Conservation (phyloP, 768 basidiomycete genomes). For the Suillus fuscotomentosus region DNA sequence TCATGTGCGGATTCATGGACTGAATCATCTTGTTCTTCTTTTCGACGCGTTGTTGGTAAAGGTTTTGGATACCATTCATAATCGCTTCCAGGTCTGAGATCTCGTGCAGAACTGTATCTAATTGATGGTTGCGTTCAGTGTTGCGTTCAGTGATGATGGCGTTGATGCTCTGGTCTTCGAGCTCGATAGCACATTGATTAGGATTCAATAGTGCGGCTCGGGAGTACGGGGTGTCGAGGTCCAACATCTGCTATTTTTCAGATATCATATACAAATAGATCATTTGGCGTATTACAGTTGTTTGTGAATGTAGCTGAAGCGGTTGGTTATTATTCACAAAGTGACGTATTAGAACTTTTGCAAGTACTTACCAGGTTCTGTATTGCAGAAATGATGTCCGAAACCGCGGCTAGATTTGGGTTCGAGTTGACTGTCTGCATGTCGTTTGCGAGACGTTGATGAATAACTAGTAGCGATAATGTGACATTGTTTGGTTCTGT, state of each 20-base stretch:
- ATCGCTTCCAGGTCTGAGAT: constrained; percentile 11
- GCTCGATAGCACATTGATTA: too few relatives aligned
- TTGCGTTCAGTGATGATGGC: constrained; percentile 17
- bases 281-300: too few relatives aligned
- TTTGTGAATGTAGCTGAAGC: too few relatives aligned
- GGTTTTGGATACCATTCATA: constrained; percentile 12
- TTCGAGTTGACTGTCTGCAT: not conserved
- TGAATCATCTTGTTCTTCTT: constrained; percentile 12
- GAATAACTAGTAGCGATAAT: not conserved
- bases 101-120: constrained; percentile 14
- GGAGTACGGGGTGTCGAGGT: too few relatives aligned
- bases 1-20: constrained; percentile 21
- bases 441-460: too few relatives aligned
- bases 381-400: not conserved
- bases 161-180: constrained; percentile 13
- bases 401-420: not conserved
- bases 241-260: too few relatives aligned
- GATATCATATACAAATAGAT: too few relatives aligned
- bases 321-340: too few relatives aligned
- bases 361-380: not conserved
- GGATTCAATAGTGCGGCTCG: too few relatives aligned
- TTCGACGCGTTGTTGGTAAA: constrained; percentile 14
- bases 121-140: constrained; percentile 15
- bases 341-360: not conserved
- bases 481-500: not conserved